Evolutionary conservation across 768 basidiomycete species (phyloP).

Genomic region (Cytidiella melzeri): DNA sequence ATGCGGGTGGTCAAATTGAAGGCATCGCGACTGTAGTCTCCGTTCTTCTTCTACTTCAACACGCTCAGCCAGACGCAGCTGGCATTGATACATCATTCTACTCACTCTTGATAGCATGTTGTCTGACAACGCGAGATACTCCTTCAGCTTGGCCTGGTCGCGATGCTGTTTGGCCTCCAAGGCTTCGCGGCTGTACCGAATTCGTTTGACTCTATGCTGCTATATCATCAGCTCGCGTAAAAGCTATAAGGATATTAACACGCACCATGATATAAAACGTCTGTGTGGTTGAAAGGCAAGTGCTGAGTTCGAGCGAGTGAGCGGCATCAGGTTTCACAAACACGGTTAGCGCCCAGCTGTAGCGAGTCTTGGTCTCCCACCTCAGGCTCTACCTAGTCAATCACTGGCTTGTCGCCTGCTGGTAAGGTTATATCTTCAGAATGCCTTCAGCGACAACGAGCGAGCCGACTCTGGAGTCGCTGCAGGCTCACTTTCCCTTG

Average conservation of each 20-base stretch:
- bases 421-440: no score
- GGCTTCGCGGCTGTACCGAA: conserved; percentile 50
- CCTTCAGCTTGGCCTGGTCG: conserved; percentile 70
- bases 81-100: neutral
- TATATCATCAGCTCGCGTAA: no score
- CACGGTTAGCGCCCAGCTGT: neutral
- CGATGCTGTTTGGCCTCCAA: conserved; percentile 61
- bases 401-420: neutral
- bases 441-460: conserved; percentile 52
- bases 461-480: conserved; percentile 42
- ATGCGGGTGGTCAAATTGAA: conserved; percentile 72
- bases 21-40: conserved; percentile 68
- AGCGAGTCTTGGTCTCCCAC: no score
- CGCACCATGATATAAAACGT: neutral
- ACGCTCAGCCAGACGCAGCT: neutral
- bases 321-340: no score
- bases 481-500: conserved; percentile 68
- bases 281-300: neutral
- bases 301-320: neutral
- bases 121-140: conserved; percentile 63
- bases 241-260: no score
- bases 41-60: conserved; percentile 52
- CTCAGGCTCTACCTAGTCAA: no score
- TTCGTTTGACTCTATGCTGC: conserved; percentile 69
- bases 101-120: conserved; percentile 59